Conservation (phyloP, 805 yeast genomes). For the Kuraishia cidri region DNA sequence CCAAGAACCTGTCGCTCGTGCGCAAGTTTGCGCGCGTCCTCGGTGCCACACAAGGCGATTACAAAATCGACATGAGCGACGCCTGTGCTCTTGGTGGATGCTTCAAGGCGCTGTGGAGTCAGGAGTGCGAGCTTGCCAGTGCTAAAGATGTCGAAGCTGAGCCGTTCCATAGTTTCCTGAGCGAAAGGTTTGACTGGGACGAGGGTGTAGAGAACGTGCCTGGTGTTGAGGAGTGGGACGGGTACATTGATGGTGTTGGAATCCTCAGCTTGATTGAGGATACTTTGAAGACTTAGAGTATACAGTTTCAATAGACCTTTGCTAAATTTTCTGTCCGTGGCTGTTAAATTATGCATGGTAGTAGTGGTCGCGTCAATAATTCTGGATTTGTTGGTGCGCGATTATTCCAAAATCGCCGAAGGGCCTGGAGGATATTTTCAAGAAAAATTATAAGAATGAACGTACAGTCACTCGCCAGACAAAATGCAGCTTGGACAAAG, state of each 20-base stretch:
- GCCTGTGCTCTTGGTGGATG: conserved; percentile 95
- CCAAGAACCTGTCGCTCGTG: conserved; percentile 63
- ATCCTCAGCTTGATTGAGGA: conserved; percentile 37
- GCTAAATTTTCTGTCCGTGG: too few relatives aligned
- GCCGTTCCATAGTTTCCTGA: conserved; percentile 35
- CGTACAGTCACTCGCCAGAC: too few relatives aligned
- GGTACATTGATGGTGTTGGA: conserved; percentile 43
- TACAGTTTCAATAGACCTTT: too few relatives aligned
- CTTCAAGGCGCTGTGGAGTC: conserved; percentile 74
- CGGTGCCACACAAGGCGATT: conserved; percentile 60
- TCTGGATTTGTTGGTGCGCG: too few relatives aligned
- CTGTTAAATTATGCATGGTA: too few relatives aligned
- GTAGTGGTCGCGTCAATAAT: too few relatives aligned
- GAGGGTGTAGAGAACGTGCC: conserved; percentile 33
- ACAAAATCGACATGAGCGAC: conserved; percentile 67
- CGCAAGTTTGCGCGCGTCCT: conserved; percentile 60
- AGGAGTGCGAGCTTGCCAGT: conserved; percentile 19
- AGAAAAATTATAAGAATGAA: too few relatives aligned
- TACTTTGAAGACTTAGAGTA: conserved; percentile 1
- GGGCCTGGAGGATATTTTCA: too few relatives aligned
- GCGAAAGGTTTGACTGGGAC: conserved; percentile 36
- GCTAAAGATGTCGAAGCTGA: conserved; percentile 8
- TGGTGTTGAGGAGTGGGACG: conserved; percentile 33
- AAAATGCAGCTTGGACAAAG: too few relatives aligned
- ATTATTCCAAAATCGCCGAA: too few relatives aligned